A percentile compares a stretch with the other conserved stretches of the same genome.
phyloP scores from a whole-genome alignment of 2,329 filamentous ascomycete species.

The Aspergillus proliferans region DNA sequence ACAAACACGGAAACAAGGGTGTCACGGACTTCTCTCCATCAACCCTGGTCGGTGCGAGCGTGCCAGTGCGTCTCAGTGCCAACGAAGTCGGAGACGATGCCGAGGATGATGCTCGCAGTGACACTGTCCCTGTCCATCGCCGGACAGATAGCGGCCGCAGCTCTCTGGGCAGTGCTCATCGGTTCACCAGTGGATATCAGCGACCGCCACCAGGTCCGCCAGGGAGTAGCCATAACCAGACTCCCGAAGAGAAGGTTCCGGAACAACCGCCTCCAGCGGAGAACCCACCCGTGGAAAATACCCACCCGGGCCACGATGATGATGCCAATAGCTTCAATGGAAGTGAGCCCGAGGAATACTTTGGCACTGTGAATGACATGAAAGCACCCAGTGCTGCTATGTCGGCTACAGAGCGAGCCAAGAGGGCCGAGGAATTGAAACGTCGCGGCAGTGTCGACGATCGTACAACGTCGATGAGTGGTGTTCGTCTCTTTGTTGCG shows the following conservation, averaged over 20 bases:
- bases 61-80: conserved; percentile 87
- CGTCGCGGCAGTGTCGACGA: conserved; percentile 45
- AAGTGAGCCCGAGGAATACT: conserved; percentile 46
- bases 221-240: conserved; percentile 46
- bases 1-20: conserved; percentile 77
- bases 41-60: conserved; percentile 69
- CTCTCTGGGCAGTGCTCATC: conserved; percentile 45
- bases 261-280: conserved; percentile 32
- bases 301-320: conserved; percentile 21
- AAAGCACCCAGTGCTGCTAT: conserved; percentile 37
- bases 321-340: conserved; percentile 26
- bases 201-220: conserved; percentile 35
- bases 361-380: conserved; percentile 51
- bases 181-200: conserved; percentile 41
- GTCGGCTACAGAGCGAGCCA: conserved; percentile 33
- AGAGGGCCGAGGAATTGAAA: conserved; percentile 39
- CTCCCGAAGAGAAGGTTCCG: conserved; percentile 42
- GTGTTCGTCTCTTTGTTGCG: conserved; percentile 42
- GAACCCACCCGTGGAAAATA: conserved; percentile 19
- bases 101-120: conserved; percentile 56
- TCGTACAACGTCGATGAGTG: conserved; percentile 42
- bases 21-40: conserved; percentile 73
- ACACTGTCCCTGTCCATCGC: conserved; percentile 40
- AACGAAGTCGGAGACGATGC: conserved; percentile 88
- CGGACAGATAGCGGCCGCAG: conserved; percentile 55